These are phyloP conservation scores for Aureobasidium lini DNA, from an alignment of 2,329 filamentous ascomycete species.

Conservation along the genomic window DNA sequence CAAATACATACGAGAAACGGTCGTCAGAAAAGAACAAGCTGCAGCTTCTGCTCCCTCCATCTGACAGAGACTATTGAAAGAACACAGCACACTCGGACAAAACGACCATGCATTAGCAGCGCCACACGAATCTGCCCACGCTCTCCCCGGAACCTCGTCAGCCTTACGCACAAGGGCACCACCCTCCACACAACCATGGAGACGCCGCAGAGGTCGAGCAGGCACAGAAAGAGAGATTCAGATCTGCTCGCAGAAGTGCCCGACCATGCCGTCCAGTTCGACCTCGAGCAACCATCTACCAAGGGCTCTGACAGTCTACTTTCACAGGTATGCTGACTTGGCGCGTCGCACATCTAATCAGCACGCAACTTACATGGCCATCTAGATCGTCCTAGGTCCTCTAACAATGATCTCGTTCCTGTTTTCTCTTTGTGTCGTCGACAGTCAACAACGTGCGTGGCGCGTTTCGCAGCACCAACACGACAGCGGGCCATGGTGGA, in stretches of 20 bases:
- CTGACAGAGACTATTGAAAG: slow-evolving; percentile 8
- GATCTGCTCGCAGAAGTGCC: slow-evolving; percentile 9
- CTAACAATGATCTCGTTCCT: slow-evolving; percentile 58
- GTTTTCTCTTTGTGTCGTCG: slow-evolving; percentile 56
- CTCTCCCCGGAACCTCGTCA: background rate
- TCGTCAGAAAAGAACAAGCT: slow-evolving; percentile 10
- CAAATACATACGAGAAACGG: background rate
- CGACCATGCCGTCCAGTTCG: slow-evolving; percentile 4
- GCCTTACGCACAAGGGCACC: background rate
- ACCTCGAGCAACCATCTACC: background rate
- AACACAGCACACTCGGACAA: background rate
- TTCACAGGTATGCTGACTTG: slow-evolving; percentile 7
- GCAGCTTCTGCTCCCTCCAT: slow-evolving; percentile 2
- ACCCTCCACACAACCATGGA: background rate
- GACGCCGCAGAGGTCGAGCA: background rate
- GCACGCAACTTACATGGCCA: background rate
- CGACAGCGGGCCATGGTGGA: slow-evolving; percentile 31
- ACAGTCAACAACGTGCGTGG: slow-evolving; percentile 48
- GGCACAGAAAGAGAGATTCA: slow-evolving; percentile 6
- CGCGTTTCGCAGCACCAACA: slow-evolving; percentile 32
- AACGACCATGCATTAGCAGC: slow-evolving; percentile 11
- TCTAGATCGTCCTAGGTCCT: slow-evolving; percentile 49
- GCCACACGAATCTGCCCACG: background rate
- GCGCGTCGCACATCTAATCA: background rate
- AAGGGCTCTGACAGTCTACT: background rate